Conservation (phyloP, 2,329 filamentous ascomycete genomes). For the Trichoderma pleuroti region DNA sequence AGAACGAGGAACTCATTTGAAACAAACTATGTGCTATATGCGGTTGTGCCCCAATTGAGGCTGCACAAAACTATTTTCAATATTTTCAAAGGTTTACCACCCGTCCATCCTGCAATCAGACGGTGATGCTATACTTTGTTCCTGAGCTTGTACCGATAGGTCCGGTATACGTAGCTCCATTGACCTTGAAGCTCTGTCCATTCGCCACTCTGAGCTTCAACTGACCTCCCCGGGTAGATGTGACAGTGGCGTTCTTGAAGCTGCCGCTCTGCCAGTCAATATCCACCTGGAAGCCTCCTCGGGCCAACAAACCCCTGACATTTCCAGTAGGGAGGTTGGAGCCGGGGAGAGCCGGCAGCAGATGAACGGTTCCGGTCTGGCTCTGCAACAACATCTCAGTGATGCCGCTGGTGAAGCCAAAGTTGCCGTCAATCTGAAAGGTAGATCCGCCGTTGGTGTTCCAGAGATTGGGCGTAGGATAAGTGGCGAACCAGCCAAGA, state of each 20-base stretch:
- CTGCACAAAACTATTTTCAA: not conserved
- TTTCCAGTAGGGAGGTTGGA: slow-evolving; percentile 23
- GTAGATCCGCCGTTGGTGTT: slow-evolving; percentile 33
- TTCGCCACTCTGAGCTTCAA: slow-evolving; percentile 23
- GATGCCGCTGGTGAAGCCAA: slow-evolving; percentile 44
- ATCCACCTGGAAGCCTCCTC: slow-evolving; percentile 25
- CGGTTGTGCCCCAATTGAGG: not conserved
- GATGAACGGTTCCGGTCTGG: slow-evolving; percentile 28
- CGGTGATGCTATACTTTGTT: slow-evolving; percentile 9
- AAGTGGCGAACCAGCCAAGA: slow-evolving; percentile 28
- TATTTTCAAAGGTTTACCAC: not conserved
- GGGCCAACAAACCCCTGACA: slow-evolving; percentile 24
- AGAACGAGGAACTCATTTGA: not conserved
- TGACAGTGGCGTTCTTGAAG: slow-evolving; percentile 24
- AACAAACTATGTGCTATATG: not conserved
- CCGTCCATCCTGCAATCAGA: not conserved
- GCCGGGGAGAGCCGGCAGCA: slow-evolving; percentile 27
- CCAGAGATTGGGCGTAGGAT: slow-evolving; percentile 33
- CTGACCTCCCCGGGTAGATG: slow-evolving; percentile 22
- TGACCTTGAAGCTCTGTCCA: slow-evolving; percentile 22
- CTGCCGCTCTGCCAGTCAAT: slow-evolving; percentile 23
- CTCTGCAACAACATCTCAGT: slow-evolving; percentile 44
- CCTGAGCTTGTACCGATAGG: slow-evolving; percentile 11
- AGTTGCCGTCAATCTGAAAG: slow-evolving; percentile 52
- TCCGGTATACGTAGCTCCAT: slow-evolving; percentile 21